Conservation (phyloP, 345 rosid species). For the Citrus medica region DNA sequence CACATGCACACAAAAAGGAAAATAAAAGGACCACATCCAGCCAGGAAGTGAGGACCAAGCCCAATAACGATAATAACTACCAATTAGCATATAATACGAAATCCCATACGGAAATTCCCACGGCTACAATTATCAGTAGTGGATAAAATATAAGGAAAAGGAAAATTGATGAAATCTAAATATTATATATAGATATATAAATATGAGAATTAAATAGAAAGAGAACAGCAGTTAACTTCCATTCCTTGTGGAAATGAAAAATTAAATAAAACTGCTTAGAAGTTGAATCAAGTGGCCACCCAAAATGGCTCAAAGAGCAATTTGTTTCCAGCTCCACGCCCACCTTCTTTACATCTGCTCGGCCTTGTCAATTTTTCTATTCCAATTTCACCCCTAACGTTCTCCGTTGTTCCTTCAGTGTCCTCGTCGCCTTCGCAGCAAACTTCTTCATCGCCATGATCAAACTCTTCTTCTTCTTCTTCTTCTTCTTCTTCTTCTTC, state of each 20-base stretch:
- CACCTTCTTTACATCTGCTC: constrained; percentile 54
- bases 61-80: constrained; percentile 37
- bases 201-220: too few relatives aligned
- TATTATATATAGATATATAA: too few relatives aligned
- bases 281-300: constrained; percentile 44
- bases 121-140: neutral
- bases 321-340: constrained; percentile 27
- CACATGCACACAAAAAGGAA: neutral
- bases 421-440: neutral
- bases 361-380: constrained; percentile 26
- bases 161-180: neutral
- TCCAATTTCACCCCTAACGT: constrained; percentile 34
- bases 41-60: neutral
- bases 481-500: constrained; percentile 13
- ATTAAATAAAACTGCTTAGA: too few relatives aligned
- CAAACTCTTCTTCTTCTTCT: neutral
- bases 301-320: constrained; percentile 50
- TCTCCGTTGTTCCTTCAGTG: constrained; percentile 16
- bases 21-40: neutral
- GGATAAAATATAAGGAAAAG: neutral
- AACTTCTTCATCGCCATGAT: constrained; percentile 10
- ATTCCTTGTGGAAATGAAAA: neutral
- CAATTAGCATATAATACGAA: constrained; percentile 17
- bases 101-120: constrained; percentile 12
- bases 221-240: neutral